A percentile compares a stretch with the other conserved stretches of the same genome.
These are phyloP conservation scores for Nothophoma quercina DNA, from an alignment of 2,329 filamentous ascomycete species.

Conservation along the genomic window DNA sequence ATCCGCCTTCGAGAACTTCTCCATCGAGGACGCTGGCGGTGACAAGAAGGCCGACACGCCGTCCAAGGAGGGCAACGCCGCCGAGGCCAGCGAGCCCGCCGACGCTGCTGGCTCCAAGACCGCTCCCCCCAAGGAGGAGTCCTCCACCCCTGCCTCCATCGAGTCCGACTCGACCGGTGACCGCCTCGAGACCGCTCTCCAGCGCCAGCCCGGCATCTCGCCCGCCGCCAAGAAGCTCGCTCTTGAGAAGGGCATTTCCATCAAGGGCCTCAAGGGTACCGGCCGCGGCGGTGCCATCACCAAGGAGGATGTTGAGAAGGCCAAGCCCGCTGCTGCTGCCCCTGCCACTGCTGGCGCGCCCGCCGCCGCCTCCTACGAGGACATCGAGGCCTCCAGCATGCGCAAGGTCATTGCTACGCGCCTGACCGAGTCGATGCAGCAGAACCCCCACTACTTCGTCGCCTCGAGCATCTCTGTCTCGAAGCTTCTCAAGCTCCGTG, in stretches of 20 bases:
- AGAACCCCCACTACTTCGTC: slow-evolving; percentile 99
- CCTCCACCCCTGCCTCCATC: slow-evolving; percentile 63
- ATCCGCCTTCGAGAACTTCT: slow-evolving; percentile 87
- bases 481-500: slow-evolving; percentile 95
- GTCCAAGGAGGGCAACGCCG: slow-evolving; percentile 68
- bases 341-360: slow-evolving; percentile 59
- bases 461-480: slow-evolving; percentile 87
- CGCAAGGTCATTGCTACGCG: slow-evolving; percentile 96
- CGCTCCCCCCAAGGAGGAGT: slow-evolving; percentile 59
- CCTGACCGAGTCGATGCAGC: slow-evolving; percentile 84
- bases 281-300: slow-evolving; percentile 88
- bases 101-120: slow-evolving; percentile 65
- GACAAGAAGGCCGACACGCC: slow-evolving; percentile 70
- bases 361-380: slow-evolving; percentile 76
- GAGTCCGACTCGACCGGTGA: slow-evolving; percentile 78
- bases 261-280: slow-evolving; percentile 83
- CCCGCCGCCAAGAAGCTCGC: slow-evolving; percentile 82
- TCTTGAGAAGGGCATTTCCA: slow-evolving; percentile 80
- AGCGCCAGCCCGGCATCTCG: slow-evolving; percentile 78
- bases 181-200: slow-evolving; percentile 81
- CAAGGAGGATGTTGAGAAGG: slow-evolving; percentile 92
- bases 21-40: slow-evolving; percentile 87
- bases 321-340: slow-evolving; percentile 62
- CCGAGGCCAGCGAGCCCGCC: slow-evolving; percentile 68
- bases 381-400: slow-evolving; percentile 87